phyloP scores from a whole-genome alignment of 768 basidiomycete genomes.

The Hericium erinaceus region DNA sequence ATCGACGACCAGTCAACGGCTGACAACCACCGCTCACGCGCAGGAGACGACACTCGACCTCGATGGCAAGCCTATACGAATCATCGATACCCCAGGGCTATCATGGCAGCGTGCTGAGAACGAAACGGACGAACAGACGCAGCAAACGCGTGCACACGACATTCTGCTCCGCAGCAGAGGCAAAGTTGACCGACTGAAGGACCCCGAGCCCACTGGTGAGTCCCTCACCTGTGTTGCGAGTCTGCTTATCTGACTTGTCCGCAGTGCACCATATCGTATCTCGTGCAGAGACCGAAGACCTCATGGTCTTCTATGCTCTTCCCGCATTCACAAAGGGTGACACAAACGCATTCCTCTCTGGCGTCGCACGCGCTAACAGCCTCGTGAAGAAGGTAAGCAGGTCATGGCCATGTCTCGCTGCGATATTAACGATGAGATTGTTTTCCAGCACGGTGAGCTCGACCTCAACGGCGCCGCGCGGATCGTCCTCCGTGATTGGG shows the following conservation, averaged over 20 bases:
- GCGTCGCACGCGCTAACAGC: constrained; percentile 64
- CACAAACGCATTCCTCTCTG: constrained; percentile 61
- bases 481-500: constrained; percentile 81
- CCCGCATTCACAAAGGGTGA: constrained; percentile 72
- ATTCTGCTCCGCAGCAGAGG: constrained; percentile 74
- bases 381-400: constrained; percentile 67
- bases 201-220: constrained; percentile 63
- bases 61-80: constrained; percentile 40
- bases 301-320: constrained; percentile 83
- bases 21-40: constrained; percentile 64
- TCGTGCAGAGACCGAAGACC: constrained; percentile 64
- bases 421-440: constrained; percentile 5
- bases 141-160: constrained; percentile 46
- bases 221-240: constrained; percentile 1
- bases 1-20: constrained; percentile 38
- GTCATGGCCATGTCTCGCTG: neutral
- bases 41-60: constrained; percentile 49
- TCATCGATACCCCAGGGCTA: constrained; percentile 89
- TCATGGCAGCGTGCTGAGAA: constrained; percentile 36
- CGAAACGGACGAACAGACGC: constrained; percentile 29
- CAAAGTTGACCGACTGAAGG: constrained; percentile 77
- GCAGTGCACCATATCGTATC: constrained; percentile 61
- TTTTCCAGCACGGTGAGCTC: constrained; percentile 52
- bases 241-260: neutral
- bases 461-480: constrained; percentile 72